Evolutionary conservation across 495 filamentous ascomycete species (phyloP).

Genomic region (Choiromyces venosus): DNA sequence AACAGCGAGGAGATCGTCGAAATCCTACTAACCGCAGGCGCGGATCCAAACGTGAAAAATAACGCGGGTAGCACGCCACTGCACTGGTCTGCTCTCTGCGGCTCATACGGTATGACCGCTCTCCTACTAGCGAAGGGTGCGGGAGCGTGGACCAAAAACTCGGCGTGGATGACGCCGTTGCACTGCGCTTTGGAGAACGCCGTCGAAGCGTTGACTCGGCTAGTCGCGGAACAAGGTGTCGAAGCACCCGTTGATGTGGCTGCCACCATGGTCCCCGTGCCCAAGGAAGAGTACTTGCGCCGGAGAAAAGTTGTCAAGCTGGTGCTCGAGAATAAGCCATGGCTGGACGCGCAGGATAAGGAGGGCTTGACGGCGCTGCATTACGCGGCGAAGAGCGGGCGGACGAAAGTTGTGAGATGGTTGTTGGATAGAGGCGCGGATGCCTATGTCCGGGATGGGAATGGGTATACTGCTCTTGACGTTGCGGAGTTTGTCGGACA

Average conservation of each 20-base stretch:
- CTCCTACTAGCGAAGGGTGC: not conserved
- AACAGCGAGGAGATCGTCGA: not conserved
- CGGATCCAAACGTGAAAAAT: not conserved
- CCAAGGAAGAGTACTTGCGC: not conserved
- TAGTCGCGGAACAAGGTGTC: not conserved
- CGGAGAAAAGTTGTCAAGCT: not conserved
- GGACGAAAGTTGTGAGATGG: not conserved
- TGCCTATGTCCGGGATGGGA: not conserved
- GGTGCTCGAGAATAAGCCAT: not conserved
- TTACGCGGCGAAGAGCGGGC: not conserved
- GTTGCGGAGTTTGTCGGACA: not conserved
- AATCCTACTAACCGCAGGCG: not conserved
- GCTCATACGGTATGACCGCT: not conserved
- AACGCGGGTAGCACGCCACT: not conserved
- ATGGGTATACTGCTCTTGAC: not conserved
- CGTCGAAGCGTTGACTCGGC: not conserved
- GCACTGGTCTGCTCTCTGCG: not conserved
- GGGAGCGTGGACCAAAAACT: not conserved
- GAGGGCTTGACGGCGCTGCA: constrained; percentile 13
- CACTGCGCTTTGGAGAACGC: not conserved
- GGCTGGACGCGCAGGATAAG: not conserved
- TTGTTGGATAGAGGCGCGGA: constrained; percentile 8
- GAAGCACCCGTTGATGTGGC: not conserved
- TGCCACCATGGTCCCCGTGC: not conserved
- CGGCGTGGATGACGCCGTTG: not conserved